Conservation (phyloP, 1,139 yeast genomes). For the Citeromyces hawaiiensis region DNA sequence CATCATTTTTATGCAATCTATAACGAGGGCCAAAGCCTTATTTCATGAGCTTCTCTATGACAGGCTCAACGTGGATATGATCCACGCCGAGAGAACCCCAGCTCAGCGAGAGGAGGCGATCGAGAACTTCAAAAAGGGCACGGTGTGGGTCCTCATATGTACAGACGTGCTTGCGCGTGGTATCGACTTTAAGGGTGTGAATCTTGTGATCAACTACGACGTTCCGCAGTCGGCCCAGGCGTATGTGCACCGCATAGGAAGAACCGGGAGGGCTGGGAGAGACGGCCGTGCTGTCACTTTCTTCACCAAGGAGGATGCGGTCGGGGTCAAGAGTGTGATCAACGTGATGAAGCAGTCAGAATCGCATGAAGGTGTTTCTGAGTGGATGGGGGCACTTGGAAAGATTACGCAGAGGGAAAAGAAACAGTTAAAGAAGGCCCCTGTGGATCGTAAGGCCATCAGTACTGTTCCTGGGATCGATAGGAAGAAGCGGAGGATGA, state of each 20-base stretch:
- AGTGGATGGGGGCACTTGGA: constrained; percentile 74
- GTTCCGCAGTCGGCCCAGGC: constrained; percentile 92
- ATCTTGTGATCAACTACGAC: constrained; percentile 88
- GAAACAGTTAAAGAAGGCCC: constrained; percentile 45
- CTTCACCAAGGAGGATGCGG: constrained; percentile 80
- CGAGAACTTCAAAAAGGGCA: constrained; percentile 76
- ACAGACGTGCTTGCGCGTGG: constrained; percentile 96
- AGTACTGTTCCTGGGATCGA: constrained; percentile 76
- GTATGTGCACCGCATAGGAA: constrained; percentile 94
- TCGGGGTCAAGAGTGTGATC: constrained; percentile 67
- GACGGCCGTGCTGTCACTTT: constrained; percentile 81
- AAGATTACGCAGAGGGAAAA: constrained; percentile 59
- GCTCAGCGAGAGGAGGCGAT: constrained; percentile 80
- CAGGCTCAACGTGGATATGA: constrained; percentile 84
- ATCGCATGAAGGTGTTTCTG: constrained; percentile 46
- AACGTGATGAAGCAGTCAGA: constrained; percentile 96
- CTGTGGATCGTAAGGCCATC: constrained; percentile 57
- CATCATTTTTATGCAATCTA: constrained; percentile 81
- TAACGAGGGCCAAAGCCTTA: constrained; percentile 87
- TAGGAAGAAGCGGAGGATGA: constrained; percentile 49
- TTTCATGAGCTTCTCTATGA: constrained; percentile 89
- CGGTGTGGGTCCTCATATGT: constrained; percentile 90
- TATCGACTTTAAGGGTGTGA: constrained; percentile 93
- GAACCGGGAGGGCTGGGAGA: constrained; percentile 95
- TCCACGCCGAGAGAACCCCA: constrained; percentile 90